These are phyloP conservation scores for Penicillium verrucosum DNA, from an alignment of 2,329 filamentous ascomycete species.

Conservation along the genomic window DNA sequence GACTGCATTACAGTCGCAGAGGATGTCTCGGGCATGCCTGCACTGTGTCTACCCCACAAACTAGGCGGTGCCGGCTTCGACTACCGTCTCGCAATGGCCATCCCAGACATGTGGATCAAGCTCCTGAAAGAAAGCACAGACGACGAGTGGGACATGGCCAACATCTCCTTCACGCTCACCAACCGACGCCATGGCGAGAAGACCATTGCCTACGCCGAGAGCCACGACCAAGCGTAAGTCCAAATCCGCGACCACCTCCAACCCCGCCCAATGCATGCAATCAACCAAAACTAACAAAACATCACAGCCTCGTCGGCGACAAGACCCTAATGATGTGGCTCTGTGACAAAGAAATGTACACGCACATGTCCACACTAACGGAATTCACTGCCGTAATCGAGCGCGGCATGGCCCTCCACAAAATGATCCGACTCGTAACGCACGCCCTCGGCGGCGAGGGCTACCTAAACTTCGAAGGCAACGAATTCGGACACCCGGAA, in stretches of 20 bases:
- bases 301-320: conserved; percentile 78
- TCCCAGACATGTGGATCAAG: conserved; percentile 99
- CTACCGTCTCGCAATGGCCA: conserved; percentile 94
- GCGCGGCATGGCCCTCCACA: conserved; percentile 88
- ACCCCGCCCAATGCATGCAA: not conserved
- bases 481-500: conserved; percentile 97
- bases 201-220: conserved; percentile 96
- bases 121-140: conserved; percentile 91
- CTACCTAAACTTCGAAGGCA: conserved; percentile 97
- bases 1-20: conserved; percentile 88
- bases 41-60: conserved; percentile 80
- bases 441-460: conserved; percentile 91
- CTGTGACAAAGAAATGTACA: conserved; percentile 95
- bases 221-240: conserved; percentile 92
- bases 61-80: conserved; percentile 94
- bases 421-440: conserved; percentile 93
- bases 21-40: conserved; percentile 97
- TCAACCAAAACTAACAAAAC: conserved; percentile 6
- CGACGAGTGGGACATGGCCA: conserved; percentile 84
- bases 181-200: conserved; percentile 95
- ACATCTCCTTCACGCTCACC: conserved; percentile 80
- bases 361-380: conserved; percentile 85
- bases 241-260: not conserved
- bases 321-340: conserved; percentile 98
- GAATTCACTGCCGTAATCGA: conserved; percentile 86